phyloP scores from a whole-genome alignment of 2,329 filamentous ascomycete genomes.

The Nothopassalora personata region DNA sequence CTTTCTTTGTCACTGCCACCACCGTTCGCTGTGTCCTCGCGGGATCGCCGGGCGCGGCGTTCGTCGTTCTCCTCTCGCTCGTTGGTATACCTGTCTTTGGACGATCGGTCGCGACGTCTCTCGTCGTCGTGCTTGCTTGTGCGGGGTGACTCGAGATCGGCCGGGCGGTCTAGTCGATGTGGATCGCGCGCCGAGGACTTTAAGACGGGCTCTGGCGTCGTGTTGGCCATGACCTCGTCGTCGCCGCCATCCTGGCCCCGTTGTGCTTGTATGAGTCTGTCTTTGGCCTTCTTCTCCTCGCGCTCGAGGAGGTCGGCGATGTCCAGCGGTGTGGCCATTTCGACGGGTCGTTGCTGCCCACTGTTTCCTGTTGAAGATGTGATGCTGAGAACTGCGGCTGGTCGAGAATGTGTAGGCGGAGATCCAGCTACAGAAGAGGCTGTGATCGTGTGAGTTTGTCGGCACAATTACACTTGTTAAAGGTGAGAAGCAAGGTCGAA shows the following conservation, averaged over 20 bases:
- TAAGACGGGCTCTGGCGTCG: conserved; percentile 4
- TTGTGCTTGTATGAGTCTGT: conserved; percentile 10
- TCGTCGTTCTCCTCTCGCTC: conserved; percentile 33
- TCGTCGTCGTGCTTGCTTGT: conserved; percentile 5
- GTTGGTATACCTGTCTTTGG: conserved; percentile 26
- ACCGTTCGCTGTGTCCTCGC: conserved; percentile 32
- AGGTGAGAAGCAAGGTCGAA: background rate
- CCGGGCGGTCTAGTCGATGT: conserved; percentile 11
- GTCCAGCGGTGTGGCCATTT: conserved; percentile 14
- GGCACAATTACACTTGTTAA: background rate
- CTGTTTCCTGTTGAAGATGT: conserved; percentile 1
- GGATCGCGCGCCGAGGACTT: conserved; percentile 5
- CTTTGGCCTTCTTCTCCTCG: conserved; percentile 24
- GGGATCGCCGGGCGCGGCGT: conserved; percentile 31
- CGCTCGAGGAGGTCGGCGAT: conserved; percentile 29
- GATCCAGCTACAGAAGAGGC: background rate
- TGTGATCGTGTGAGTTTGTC: background rate
- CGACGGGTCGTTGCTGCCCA: conserved; percentile 14
- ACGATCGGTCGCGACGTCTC: conserved; percentile 5
- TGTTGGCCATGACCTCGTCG: conserved; percentile 10
- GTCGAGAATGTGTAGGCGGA: background rate
- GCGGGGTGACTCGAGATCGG: conserved; percentile 2
- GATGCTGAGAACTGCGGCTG: background rate
- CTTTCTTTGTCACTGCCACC: conserved; percentile 35
- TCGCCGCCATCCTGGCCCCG: conserved; percentile 13